These are phyloP conservation scores for Dactylellina haptotyla DNA, from an alignment of 2,329 filamentous ascomycete species.

Conservation along the genomic window DNA sequence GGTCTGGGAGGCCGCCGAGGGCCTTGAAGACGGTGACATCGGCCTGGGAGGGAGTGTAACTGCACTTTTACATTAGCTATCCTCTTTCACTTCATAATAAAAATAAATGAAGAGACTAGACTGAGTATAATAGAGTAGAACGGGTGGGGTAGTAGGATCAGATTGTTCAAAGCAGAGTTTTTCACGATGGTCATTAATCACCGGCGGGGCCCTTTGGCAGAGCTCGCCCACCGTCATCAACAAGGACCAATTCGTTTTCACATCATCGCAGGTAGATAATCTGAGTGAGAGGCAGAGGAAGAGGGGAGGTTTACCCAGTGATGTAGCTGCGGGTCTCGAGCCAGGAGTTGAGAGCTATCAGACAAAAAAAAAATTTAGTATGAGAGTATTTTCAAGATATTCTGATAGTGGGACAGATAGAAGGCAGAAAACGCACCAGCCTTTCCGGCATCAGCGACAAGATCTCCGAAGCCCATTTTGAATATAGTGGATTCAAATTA, in stretches of 20 bases:
- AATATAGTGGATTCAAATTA: conserved; percentile 17
- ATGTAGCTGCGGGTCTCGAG: conserved; percentile 81
- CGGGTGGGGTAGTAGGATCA: conserved; percentile 12
- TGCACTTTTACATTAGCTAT: conserved; percentile 60
- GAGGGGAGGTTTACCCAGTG: conserved; percentile 73
- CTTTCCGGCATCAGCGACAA: conserved; percentile 73
- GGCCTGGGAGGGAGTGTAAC: conserved; percentile 79
- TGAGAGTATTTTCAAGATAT: conserved; percentile 10
- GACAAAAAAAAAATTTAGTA: conserved; percentile 15
- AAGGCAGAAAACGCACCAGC: conserved; percentile 63
- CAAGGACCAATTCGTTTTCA: conserved; percentile 87
- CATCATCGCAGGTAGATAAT: conserved; percentile 70
- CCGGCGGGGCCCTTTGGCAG: conserved; percentile 81
- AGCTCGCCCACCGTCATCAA: conserved; percentile 84
- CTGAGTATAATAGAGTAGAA: not conserved
- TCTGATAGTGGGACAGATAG: conserved; percentile 23
- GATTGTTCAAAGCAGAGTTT: conserved; percentile 28
- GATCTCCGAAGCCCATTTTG: conserved; percentile 76
- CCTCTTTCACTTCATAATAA: not conserved
- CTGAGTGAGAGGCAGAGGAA: conserved; percentile 47
- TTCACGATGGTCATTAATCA: conserved; percentile 73
- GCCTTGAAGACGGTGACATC: conserved; percentile 97
- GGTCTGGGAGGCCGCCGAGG: conserved; percentile 77
- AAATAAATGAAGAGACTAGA: not conserved
- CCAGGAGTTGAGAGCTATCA: conserved; percentile 72